Conservation (phyloP, 2,329 filamentous ascomycete genomes). For the Triangularia setosa region DNA sequence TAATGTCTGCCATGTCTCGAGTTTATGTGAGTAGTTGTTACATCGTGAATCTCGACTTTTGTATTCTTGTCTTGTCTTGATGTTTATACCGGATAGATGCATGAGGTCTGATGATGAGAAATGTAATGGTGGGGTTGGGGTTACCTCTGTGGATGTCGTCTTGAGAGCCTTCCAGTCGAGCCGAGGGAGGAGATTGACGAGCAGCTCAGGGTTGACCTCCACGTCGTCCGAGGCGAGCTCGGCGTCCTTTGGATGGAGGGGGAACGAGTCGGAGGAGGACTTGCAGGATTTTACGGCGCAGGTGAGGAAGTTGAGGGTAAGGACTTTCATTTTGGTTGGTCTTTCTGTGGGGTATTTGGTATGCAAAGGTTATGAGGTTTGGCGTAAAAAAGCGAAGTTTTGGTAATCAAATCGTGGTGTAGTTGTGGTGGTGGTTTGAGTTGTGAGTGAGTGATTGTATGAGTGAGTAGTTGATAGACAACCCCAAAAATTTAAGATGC, state of each 20-base stretch:
- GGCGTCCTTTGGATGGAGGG: slow-evolving; percentile 86
- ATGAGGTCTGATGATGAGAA: neutral
- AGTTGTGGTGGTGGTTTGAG: neutral
- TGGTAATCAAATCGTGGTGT: neutral
- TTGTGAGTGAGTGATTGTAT: neutral
- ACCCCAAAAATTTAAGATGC: slow-evolving; percentile 1
- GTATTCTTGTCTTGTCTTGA: no score
- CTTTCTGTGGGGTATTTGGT: neutral
- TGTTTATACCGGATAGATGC: neutral
- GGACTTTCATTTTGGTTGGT: slow-evolving; percentile 70
- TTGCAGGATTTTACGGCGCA: slow-evolving; percentile 97
- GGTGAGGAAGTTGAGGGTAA: slow-evolving; percentile 93
- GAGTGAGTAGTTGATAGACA: neutral
- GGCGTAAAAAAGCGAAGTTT: neutral
- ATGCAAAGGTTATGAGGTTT: neutral
- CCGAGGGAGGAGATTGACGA: slow-evolving; percentile 80
- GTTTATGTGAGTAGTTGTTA: no score
- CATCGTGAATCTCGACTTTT: no score
- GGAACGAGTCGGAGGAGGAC: slow-evolving; percentile 72
- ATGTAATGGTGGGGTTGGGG: neutral
- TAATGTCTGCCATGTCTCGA: no score
- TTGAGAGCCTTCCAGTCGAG: slow-evolving; percentile 84
- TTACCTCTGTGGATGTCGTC: slow-evolving; percentile 71
- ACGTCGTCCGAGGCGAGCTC: slow-evolving; percentile 83
- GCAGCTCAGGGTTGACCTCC: slow-evolving; percentile 74